Percentiles rank a stretch among this genome's conserved stretches.
These are phyloP conservation scores for Sambucus nigra DNA, from an alignment of 129 eudicot species.

Conservation along the genomic window DNA sequence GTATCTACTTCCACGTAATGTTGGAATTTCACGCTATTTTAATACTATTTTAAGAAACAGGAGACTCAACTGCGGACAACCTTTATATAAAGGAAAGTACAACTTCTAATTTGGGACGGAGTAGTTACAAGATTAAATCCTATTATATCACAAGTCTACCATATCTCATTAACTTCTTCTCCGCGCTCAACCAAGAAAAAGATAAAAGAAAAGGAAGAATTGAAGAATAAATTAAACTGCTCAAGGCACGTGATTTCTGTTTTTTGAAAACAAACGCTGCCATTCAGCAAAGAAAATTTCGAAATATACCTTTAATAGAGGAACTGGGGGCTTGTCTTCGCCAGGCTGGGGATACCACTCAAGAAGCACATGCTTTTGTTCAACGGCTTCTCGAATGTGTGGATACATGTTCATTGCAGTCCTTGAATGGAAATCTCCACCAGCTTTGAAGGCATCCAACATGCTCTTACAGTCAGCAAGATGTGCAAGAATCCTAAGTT, in stretches of 20 bases:
- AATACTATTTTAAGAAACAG: too few relatives aligned
- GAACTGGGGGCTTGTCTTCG: constrained; percentile 93
- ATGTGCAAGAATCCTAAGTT: constrained; percentile 96
- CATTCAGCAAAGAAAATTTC: neutral
- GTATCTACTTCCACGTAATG: too few relatives aligned
- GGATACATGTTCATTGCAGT: constrained; percentile 99
- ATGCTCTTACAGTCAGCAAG: constrained; percentile 91
- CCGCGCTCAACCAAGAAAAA: neutral
- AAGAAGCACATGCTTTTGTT: constrained; percentile 59
- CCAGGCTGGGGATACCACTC: constrained; percentile 96
- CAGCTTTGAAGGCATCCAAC: constrained; percentile 90
- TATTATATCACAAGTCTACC: too few relatives aligned
- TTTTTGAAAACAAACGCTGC: neutral
- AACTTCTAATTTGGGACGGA: too few relatives aligned
- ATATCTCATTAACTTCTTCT: neutral
- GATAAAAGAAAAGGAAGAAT: neutral
- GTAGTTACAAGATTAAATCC: too few relatives aligned
- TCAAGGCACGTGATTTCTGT: neutral
- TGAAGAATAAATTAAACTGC: neutral
- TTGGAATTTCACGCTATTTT: too few relatives aligned
- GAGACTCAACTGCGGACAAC: too few relatives aligned
- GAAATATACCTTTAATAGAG: constrained; percentile 62
- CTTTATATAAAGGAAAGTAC: too few relatives aligned
- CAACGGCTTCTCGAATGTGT: constrained; percentile 78
- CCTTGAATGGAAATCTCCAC: constrained; percentile 98